phyloP scores from a whole-genome alignment of 257 asterid species.

The Sherardia arvensis region DNA sequence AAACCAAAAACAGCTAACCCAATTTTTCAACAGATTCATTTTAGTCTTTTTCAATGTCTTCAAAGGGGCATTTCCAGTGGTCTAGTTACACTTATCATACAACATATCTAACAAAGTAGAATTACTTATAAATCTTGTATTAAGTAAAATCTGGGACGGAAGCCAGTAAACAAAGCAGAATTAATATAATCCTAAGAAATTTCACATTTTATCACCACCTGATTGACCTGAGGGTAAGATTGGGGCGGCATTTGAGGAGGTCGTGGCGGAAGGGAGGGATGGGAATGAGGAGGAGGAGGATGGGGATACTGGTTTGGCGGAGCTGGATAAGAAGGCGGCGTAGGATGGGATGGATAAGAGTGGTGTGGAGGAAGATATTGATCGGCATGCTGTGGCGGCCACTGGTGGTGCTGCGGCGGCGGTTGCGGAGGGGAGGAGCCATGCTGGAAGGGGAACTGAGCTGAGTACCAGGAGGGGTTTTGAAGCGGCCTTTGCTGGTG shows the following conservation, averaged over 20 bases:
- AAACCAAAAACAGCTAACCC: too few relatives aligned
- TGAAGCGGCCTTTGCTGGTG: conserved; percentile 20
- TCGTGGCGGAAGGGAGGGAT: conserved; percentile 42
- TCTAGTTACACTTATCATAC: background rate
- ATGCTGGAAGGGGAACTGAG: conserved; percentile 63
- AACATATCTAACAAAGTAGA: too few relatives aligned
- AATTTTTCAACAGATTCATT: too few relatives aligned
- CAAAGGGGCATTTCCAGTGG: background rate
- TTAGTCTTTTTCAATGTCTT: background rate
- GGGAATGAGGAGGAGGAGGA: conserved; percentile 19
- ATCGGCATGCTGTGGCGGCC: conserved; percentile 27
- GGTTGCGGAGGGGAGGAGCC: conserved; percentile 51
- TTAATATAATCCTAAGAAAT: too few relatives aligned
- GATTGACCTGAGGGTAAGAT: conserved; percentile 45
- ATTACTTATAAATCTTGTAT: too few relatives aligned
- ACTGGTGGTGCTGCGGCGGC: conserved; percentile 43
- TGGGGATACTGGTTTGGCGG: conserved; percentile 48
- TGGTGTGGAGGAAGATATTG: conserved; percentile 33
- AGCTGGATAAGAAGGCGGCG: conserved; percentile 48
- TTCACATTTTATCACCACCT: conserved; percentile 11
- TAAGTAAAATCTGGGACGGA: background rate
- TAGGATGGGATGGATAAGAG: conserved; percentile 21
- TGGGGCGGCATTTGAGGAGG: conserved; percentile 35
- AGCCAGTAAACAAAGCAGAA: too few relatives aligned
- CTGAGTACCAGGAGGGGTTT: conserved; percentile 38